phyloP scores from a whole-genome alignment of 2,329 filamentous ascomycete species.

The Akanthomyces lecanii region DNA sequence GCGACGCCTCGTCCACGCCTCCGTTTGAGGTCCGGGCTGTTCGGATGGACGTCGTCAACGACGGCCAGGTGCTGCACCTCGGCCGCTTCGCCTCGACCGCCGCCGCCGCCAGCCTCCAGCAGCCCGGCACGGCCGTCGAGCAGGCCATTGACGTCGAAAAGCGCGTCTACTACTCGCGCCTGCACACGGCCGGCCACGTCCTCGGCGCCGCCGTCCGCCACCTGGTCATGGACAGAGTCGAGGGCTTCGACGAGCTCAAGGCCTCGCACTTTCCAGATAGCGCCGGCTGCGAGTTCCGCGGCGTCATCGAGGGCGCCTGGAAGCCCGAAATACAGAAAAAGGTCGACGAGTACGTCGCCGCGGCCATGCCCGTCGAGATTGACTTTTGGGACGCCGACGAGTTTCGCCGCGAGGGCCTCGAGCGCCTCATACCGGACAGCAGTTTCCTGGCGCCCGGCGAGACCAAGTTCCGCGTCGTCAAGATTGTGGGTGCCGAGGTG shows the following conservation, averaged over 20 bases:
- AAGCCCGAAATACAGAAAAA: slow-evolving; percentile 59
- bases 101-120: slow-evolving; percentile 29
- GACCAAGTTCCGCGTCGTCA: slow-evolving; percentile 62
- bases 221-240: slow-evolving; percentile 48
- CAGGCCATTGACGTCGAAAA: slow-evolving; percentile 59
- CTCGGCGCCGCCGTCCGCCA: slow-evolving; percentile 63
- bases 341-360: slow-evolving; percentile 54
- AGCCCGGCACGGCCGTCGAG: slow-evolving; percentile 39
- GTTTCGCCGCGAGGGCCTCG: slow-evolving; percentile 50
- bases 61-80: slow-evolving; percentile 61
- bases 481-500: slow-evolving; percentile 62
- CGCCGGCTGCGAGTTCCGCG: slow-evolving; percentile 64
- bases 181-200: slow-evolving; percentile 72
- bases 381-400: slow-evolving; percentile 65
- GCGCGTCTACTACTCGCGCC: slow-evolving; percentile 59
- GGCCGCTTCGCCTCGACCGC: slow-evolving; percentile 46
- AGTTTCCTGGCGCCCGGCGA: slow-evolving; percentile 40
- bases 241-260: slow-evolving; percentile 61
- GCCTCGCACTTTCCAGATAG: slow-evolving; percentile 67
- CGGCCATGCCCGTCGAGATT: slow-evolving; percentile 56
- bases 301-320: slow-evolving; percentile 60
- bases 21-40: slow-evolving; percentile 53
- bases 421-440: slow-evolving; percentile 51
- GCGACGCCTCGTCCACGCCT: slow-evolving; percentile 17
- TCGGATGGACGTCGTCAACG: slow-evolving; percentile 47